These are phyloP conservation scores for Dryadomyces quercus-mongolicae DNA, from an alignment of 2,329 filamentous ascomycete genomes.

Conservation along the genomic window DNA sequence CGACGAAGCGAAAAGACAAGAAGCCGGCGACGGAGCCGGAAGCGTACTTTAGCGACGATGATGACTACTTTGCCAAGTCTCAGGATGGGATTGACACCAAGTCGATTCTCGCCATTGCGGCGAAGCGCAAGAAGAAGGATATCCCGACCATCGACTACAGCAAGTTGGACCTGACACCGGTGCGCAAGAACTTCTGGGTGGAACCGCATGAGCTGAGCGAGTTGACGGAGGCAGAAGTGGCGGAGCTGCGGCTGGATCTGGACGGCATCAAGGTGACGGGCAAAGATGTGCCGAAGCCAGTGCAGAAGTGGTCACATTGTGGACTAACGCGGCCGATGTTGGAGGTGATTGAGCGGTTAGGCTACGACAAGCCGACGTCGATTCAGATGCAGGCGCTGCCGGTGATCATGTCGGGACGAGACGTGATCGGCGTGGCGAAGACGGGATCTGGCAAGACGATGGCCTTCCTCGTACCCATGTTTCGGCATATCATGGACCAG, in stretches of 20 bases:
- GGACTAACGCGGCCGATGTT: constrained; percentile 78
- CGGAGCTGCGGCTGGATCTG: constrained; percentile 70
- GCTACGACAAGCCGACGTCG: constrained; percentile 79
- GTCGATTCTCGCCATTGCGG: constrained; percentile 39
- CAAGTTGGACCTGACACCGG: constrained; percentile 73
- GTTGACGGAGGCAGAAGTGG: constrained; percentile 75
- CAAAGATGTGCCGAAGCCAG: constrained; percentile 79
- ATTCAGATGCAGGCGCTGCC: constrained; percentile 95
- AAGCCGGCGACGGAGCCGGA: constrained; percentile 56
- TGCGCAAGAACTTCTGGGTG: constrained; percentile 90
- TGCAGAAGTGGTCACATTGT: constrained; percentile 94
- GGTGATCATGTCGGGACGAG: constrained; percentile 87
- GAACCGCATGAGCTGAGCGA: constrained; percentile 75
- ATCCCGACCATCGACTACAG: constrained; percentile 78
- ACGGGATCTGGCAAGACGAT: constrained; percentile 97
- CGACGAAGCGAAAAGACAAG: constrained; percentile 27
- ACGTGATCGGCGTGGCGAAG: constrained; percentile 93
- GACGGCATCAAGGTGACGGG: constrained; percentile 93
- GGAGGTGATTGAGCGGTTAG: constrained; percentile 69
- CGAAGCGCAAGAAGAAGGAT: constrained; percentile 84
- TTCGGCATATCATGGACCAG: constrained; percentile 94
- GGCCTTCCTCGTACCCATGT: constrained; percentile 92
- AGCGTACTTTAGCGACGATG: constrained; percentile 79
- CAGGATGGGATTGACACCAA: constrained; percentile 34
- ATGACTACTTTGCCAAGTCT: constrained; percentile 51